Percentiles rank a stretch among this genome's conserved stretches.
Evolutionary conservation across 352 stramenopile genomes (phyloP).

Genomic region (Phytopythium oedochilum): DNA sequence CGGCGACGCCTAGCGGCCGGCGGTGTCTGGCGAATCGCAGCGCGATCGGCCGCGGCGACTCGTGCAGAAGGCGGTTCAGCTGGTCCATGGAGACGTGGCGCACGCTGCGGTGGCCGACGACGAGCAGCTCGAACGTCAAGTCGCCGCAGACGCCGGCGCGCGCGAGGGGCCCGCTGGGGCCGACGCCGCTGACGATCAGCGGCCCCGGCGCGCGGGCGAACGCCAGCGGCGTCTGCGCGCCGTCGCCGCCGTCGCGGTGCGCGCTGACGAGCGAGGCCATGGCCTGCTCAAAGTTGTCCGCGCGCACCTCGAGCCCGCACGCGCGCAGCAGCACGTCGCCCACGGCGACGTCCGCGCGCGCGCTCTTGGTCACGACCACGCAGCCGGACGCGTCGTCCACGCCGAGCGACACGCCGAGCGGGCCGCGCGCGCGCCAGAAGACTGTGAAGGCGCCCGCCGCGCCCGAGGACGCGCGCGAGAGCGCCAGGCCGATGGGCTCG

Average conservation of each 20-base stretch:
- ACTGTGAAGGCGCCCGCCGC: constrained; percentile 11
- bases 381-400: constrained; percentile 64
- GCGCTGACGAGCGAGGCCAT: constrained; percentile 50
- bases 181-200: constrained; percentile 48
- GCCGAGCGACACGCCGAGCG: constrained; percentile 68
- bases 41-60: constrained; percentile 46
- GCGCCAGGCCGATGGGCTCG: constrained; percentile 1
- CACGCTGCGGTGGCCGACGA: constrained; percentile 44
- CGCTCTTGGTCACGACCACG: constrained; percentile 62
- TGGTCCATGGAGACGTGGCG: constrained; percentile 63
- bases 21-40: constrained; percentile 72
- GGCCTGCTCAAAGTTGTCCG: constrained; percentile 46
- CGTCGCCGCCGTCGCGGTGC: constrained; percentile 19
- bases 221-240: constrained; percentile 49
- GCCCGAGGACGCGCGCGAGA: not conserved
- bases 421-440: constrained; percentile 31
- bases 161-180: constrained; percentile 32
- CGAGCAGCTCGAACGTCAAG: constrained; percentile 55
- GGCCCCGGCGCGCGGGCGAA: constrained; percentile 44
- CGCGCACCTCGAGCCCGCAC: constrained; percentile 31
- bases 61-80: constrained; percentile 52
- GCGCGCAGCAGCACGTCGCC: constrained; percentile 58
- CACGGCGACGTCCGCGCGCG: constrained; percentile 38
- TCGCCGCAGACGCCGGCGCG: constrained; percentile 38
- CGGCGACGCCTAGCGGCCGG: constrained; percentile 20